phyloP scores from a whole-genome alignment of 2,329 filamentous ascomycete genomes.

The Thelonectria olida region DNA sequence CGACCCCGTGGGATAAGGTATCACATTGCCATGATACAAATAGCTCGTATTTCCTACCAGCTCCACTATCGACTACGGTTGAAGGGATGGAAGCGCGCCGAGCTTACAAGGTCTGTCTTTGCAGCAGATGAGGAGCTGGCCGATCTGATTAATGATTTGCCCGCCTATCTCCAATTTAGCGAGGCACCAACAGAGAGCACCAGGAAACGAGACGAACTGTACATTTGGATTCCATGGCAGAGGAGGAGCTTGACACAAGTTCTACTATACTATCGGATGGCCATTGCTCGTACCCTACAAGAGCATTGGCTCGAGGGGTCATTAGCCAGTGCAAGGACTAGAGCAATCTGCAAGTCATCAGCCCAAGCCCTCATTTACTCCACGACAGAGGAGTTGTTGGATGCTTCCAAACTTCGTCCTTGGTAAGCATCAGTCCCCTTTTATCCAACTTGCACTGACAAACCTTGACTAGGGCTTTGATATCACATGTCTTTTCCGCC shows the following conservation, averaged over 20 bases:
- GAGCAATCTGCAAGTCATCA: neutral
- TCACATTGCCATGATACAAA: slow-evolving; percentile 2
- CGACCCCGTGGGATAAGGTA: neutral
- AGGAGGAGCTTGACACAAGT: neutral
- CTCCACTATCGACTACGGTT: neutral
- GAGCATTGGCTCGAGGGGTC: neutral
- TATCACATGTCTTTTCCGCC: no score
- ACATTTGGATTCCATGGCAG: neutral
- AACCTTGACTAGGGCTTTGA: no score
- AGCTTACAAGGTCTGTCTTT: neutral
- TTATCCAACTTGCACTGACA: no score
- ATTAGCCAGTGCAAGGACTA: neutral
- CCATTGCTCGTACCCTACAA: neutral
- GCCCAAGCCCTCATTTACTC: slow-evolving; percentile 2
- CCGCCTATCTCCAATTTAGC: neutral
- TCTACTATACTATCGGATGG: neutral
- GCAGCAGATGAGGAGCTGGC: slow-evolving; percentile 1
- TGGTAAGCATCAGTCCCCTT: no score
- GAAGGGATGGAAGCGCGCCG: neutral
- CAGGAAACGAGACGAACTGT: neutral
- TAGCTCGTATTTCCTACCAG: neutral
- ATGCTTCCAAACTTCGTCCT: neutral
- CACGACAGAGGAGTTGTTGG: neutral
- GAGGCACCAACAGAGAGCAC: neutral
- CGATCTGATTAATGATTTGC: neutral